Conservation (phyloP, 768 basidiomycete species). For the Pleurotus eryngii region DNA sequence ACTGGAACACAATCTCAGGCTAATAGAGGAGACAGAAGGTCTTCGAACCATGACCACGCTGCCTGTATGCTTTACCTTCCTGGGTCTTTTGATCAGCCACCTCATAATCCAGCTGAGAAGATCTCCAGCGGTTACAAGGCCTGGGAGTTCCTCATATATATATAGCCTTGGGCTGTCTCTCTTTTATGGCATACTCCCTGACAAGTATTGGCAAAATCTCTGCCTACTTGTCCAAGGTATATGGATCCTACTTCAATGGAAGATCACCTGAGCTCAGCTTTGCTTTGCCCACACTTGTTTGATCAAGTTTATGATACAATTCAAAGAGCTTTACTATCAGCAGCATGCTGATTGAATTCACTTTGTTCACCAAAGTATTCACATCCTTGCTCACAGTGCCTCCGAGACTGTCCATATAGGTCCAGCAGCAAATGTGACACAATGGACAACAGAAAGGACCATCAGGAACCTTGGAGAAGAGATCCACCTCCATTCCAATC, state of each 20-base stretch:
- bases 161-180: slow-evolving; percentile 20
- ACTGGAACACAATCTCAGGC: no score
- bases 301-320: slow-evolving; percentile 3
- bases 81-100: slow-evolving; percentile 17
- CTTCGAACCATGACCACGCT: background rate
- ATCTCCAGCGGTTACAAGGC: slow-evolving; percentile 37
- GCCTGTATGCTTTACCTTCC: slow-evolving; percentile 5
- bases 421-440: background rate
- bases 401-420: background rate
- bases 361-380: slow-evolving; percentile 6
- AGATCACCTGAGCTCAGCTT: background rate
- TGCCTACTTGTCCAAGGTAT: slow-evolving; percentile 5
- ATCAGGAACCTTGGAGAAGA: slow-evolving; percentile 8
- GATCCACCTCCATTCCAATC: slow-evolving; percentile 6
- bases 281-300: background rate
- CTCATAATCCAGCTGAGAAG: slow-evolving; percentile 29
- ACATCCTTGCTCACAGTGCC: slow-evolving; percentile 7
- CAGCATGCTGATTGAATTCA: background rate
- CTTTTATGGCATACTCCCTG: slow-evolving; percentile 2
- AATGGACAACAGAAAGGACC: slow-evolving; percentile 6
- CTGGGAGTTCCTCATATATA: slow-evolving; percentile 27
- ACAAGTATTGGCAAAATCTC: background rate
- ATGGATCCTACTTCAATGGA: background rate
- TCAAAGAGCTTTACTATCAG: slow-evolving; percentile 10
- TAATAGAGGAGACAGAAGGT: no score